Conservation (phyloP, 352 stramenopile species). For the Phytophthora foliorum region DNA sequence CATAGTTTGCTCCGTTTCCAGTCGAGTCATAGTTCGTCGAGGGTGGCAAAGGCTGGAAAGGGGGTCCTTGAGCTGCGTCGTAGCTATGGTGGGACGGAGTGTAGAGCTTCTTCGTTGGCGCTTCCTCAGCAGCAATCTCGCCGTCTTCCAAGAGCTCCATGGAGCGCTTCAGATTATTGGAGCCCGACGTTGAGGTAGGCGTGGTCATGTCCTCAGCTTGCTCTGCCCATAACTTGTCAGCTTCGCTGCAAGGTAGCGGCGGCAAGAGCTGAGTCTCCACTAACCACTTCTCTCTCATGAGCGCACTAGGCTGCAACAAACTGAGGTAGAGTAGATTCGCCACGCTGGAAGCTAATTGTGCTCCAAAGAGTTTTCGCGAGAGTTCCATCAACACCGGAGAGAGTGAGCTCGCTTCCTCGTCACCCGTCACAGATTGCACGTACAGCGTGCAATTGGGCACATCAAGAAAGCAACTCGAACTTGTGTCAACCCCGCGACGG, state of each 20-base stretch:
- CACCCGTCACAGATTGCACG: conserved; percentile 34
- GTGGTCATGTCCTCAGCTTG: neutral
- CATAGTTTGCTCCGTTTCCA: conserved; percentile 18
- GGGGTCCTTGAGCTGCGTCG: conserved; percentile 10
- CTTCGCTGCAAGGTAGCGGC: conserved; percentile 47
- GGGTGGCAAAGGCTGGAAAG: conserved; percentile 19
- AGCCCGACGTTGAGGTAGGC: neutral
- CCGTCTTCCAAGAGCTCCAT: conserved; percentile 58
- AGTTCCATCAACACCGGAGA: conserved; percentile 71
- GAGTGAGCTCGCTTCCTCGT: conserved; percentile 47
- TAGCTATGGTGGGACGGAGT: conserved; percentile 22
- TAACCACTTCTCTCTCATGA: conserved; percentile 65
- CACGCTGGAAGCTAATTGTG: conserved; percentile 53
- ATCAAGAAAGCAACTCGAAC: conserved; percentile 62
- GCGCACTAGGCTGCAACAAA: conserved; percentile 54
- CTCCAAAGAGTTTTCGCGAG: conserved; percentile 63
- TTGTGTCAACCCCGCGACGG: conserved; percentile 29
- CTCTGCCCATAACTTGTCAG: conserved; percentile 45
- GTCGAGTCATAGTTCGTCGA: conserved; percentile 11
- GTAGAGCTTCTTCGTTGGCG: conserved; percentile 28
- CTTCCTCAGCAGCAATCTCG: conserved; percentile 50
- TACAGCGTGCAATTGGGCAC: conserved; percentile 44
- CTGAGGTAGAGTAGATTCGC: conserved; percentile 82
- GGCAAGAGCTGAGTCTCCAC: conserved; percentile 64
- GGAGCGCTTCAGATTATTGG: conserved; percentile 23